Conservation (phyloP, 2,329 filamentous ascomycete genomes). For the Magnaporthiopsis rhizophila region DNA sequence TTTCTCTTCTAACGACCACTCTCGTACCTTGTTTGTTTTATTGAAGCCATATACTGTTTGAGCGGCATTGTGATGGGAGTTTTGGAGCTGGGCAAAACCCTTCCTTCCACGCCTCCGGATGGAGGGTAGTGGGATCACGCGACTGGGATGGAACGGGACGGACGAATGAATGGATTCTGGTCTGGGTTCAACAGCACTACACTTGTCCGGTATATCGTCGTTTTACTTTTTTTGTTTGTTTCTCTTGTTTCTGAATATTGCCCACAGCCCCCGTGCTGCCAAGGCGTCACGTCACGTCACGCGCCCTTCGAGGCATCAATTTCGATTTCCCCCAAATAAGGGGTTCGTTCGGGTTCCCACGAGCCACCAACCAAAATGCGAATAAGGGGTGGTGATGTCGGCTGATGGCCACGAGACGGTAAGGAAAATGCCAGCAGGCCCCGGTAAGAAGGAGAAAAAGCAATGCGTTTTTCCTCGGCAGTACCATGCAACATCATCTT, state of each 20-base stretch:
- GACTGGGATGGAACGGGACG: not conserved
- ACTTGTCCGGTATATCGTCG: not conserved
- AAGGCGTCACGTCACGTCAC: not conserved
- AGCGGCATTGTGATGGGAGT: slow-evolving; percentile 6
- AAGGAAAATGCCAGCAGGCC: not conserved
- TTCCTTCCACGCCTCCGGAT: not conserved
- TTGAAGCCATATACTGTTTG: not conserved
- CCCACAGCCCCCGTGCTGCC: not conserved
- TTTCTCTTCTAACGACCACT: not conserved
- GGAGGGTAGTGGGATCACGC: not conserved
- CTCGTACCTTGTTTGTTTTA: not conserved
- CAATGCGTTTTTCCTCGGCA: not conserved
- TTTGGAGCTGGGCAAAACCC: slow-evolving; percentile 1
- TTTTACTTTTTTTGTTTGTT: not conserved
- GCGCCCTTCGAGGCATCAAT: not conserved
- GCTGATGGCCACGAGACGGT: not conserved
- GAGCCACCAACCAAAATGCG: not conserved
- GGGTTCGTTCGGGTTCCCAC: not conserved
- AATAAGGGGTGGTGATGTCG: not conserved
- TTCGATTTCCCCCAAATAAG: not conserved
- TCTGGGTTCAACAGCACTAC: not conserved
- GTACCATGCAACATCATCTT: not conserved
- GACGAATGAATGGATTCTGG: not conserved
- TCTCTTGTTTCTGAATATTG: not conserved
- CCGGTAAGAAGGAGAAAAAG: not conserved